Evolutionary conservation across 192 early-diverging fungal genomes (phyloP).

Genomic region (Coemansia sp.): DNA sequence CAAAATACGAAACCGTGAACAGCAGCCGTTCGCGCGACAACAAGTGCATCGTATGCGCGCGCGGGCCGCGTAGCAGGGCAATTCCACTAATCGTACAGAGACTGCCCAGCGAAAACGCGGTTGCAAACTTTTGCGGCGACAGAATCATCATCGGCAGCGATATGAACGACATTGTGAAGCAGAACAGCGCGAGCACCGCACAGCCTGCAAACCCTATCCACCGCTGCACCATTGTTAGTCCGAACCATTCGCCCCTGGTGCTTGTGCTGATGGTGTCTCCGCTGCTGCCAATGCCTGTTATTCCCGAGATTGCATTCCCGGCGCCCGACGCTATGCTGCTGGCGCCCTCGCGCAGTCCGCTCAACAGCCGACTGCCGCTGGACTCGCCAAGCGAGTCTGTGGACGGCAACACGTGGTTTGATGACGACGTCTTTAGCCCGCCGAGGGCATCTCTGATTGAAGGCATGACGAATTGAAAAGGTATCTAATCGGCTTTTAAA

Average conservation of each 20-base stretch:
- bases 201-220: conserved; percentile 55
- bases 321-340: conserved; percentile 42
- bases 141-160: conserved; percentile 64
- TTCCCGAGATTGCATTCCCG: conserved; percentile 32
- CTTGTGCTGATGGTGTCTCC: conserved; percentile 4
- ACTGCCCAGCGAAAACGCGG: conserved; percentile 74
- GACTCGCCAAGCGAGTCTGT: conserved; percentile 20
- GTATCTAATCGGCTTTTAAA: background rate
- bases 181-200: conserved; percentile 52
- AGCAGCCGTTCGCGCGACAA: conserved; percentile 74
- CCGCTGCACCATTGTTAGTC: conserved; percentile 53
- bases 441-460: conserved; percentile 51
- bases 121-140: conserved; percentile 75
- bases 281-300: conserved; percentile 20
- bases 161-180: conserved; percentile 59
- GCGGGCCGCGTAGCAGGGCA: conserved; percentile 78
- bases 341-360: conserved; percentile 48
- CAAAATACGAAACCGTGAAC: conserved; percentile 79
- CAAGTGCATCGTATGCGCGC: conserved; percentile 77
- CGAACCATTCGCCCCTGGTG: conserved; percentile 54
- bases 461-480: conserved; percentile 23
- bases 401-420: conserved; percentile 37
- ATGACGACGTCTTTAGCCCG: conserved; percentile 53
- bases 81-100: conserved; percentile 53
- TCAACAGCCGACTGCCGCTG: conserved; percentile 36